Evolutionary conservation across 768 basidiomycete species (phyloP), one percentile per base, ranked within the genome.

Genomic region (Mycena kentingensis): DNA sequence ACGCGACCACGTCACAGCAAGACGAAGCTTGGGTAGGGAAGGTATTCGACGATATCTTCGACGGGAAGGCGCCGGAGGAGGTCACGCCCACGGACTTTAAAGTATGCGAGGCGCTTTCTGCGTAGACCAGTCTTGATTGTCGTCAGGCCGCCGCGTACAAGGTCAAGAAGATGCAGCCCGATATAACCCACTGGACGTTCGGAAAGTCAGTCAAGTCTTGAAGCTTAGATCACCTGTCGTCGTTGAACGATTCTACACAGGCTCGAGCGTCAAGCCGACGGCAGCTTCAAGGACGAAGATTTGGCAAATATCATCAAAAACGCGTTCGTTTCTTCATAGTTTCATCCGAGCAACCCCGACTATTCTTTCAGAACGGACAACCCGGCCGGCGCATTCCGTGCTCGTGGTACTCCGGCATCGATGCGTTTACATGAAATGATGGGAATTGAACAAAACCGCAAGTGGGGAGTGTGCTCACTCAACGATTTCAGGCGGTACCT

Each of bases 401-500:
- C 90, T 19, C 81, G 87, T 18, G 82, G 86, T 5, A 91, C 87
- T 2, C 91, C 91, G 41, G 77, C 67, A n/a, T 67, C 79, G 41
- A 88, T 93, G 85, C 82, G 79, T 36, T 63, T 91, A 22, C 80
- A 91, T 55, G 92, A 94, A 65, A 75, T 92, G 34, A 87, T 93
- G 88, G 89, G 89, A 35, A 92, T 93, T 39, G 83, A 88, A 60
- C 77, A 85, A 51, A 87, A 81, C 63, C 79, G 91, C 26, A 58
- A 64, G 19, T 94, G 90, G 90, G 90, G 90, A 41, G 83, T 86
- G 18, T 93, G 90, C 64, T 84, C 87, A 2, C 65, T 93, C 55
- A 93, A 93, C 57, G 90, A 93, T 54, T 93, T 93, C 70, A 75
- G 90, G 50, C 84, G 77, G 79, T 93, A 82, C 73, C 73, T 93